Percentiles rank a stretch among this genome's conserved stretches.
Evolutionary conservation across 1,284 basidiomycete genomes (phyloP).

Genomic region (Thelephora terrestris): DNA sequence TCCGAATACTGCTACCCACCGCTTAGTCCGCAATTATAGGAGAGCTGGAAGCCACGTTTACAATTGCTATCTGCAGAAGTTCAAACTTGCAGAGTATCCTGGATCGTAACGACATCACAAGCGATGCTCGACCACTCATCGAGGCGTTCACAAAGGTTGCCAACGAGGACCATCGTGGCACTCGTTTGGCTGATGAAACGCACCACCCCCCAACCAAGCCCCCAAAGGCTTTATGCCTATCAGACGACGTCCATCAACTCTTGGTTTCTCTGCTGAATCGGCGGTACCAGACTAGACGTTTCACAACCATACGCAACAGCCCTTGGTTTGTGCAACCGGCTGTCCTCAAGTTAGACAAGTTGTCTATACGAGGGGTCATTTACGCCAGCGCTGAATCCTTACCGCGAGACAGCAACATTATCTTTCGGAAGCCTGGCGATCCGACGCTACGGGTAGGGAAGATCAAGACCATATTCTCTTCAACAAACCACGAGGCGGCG

Average conservation of each 20-base stretch:
- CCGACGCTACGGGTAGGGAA: not conserved
- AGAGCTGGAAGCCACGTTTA: constrained; percentile 10
- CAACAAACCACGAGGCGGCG: not conserved
- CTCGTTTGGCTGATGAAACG: constrained; percentile 1
- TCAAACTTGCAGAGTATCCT: constrained; percentile 8
- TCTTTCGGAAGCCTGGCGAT: not conserved
- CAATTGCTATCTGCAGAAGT: constrained; percentile 7
- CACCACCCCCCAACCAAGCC: not conserved
- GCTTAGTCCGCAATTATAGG: constrained; percentile 4
- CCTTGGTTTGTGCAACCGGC: too few species aligned
- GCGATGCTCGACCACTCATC: constrained; percentile 3
- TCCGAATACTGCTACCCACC: not conserved
- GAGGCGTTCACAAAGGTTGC: constrained; percentile 1
- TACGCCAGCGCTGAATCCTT: not conserved
- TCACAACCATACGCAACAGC: not conserved
- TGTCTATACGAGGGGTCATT: not conserved
- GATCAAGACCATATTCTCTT: constrained; percentile 2
- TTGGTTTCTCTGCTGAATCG: too few species aligned
- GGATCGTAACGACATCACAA: constrained; percentile 1
- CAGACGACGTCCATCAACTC: too few species aligned
- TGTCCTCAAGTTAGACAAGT: not conserved
- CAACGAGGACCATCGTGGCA: constrained; percentile 8
- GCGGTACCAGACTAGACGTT: not conserved
- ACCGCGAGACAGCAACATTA: constrained; percentile 5
- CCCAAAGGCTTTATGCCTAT: too few species aligned